Conservation (phyloP, 495 filamentous ascomycete genomes). For the Aspergillus nidulans region DNA sequence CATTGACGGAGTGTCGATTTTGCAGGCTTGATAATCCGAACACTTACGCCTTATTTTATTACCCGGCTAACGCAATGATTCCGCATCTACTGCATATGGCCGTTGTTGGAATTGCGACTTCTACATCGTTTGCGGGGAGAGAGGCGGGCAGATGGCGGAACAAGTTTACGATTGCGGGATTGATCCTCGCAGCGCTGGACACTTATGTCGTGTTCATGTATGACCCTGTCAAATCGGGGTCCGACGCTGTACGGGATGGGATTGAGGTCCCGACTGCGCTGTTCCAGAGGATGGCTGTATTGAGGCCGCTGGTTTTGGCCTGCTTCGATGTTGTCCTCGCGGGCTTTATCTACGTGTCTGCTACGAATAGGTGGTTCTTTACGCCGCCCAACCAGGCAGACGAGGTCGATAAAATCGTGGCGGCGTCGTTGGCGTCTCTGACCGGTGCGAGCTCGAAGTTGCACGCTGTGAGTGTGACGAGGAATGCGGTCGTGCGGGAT, state of each 20-base stretch:
- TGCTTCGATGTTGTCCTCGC: conserved; percentile 58
- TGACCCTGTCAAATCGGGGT: conserved; percentile 52
- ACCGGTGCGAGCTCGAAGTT: conserved; percentile 47
- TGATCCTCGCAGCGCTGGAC: conserved; percentile 60
- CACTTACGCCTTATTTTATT: conserved; percentile 74
- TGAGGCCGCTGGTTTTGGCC: conserved; percentile 56
- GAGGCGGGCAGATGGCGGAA: conserved; percentile 65
- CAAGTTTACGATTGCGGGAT: conserved; percentile 58
- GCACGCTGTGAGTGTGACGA: conserved; percentile 48
- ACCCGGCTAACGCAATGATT: conserved; percentile 61
- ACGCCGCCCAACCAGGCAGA: conserved; percentile 48
- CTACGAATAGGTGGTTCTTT: conserved; percentile 68
- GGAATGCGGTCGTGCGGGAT: conserved; percentile 58
- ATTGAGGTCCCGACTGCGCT: conserved; percentile 42
- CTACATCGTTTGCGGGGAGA: conserved; percentile 47
- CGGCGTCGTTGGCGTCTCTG: conserved; percentile 36
- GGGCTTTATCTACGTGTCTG: conserved; percentile 61
- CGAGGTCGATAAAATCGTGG: conserved; percentile 36
- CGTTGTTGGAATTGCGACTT: conserved; percentile 61
- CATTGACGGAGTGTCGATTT: conserved; percentile 70
- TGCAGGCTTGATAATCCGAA: conserved; percentile 69
- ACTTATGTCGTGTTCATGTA: conserved; percentile 57
- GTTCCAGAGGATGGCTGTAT: conserved; percentile 60
- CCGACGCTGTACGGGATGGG: conserved; percentile 32
- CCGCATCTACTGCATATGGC: conserved; percentile 76